Evolutionary conservation across 1,284 basidiomycete genomes (phyloP), one percentile per base, ranked within the genome.

Genomic region (Ustilago shanxiensis): DNA sequence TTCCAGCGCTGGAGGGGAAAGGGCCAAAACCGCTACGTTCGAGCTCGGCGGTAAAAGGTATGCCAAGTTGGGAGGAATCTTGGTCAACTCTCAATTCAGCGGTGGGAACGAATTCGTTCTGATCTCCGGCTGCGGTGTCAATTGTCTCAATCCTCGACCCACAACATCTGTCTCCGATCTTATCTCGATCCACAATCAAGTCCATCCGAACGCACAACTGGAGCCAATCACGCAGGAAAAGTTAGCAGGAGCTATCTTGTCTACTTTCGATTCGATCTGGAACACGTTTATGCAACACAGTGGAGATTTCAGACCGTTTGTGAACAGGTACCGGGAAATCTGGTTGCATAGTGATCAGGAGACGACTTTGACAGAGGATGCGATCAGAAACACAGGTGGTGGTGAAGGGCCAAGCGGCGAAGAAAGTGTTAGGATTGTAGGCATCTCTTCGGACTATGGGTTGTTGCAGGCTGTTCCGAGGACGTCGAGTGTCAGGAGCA

Each of bases 381-480:
- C 74, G 4, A 56, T 77, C 4, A 33, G 66, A 3, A 50, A 24
- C 11, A 35, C 22, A n/a, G 53, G 44, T 2, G 35, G 33, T 10
- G 37, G 37, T 4, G 41, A 33, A 5, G 31, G 20, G 0, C 57
- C 13, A 11, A 69, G 26, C 0, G 58, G 56, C 10, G 67, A 67
- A 24, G 64, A 70, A 47, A 87, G 86, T 10, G 93, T 95, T 24
- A 90, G 93, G 31, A 94, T 99, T 72, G 88, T 91, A 0, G 93
- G 94, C 5, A 94, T 99, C 82, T 95, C 95, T 0, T 88, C 90
- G 3, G 93, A 98, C 73, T 89, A 94, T 80, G 96, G 96, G 0
- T 88, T 97, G 37, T 87, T 99, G 65, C 91, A 94, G 58, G 96
- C 95, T 2, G 87, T 93, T 11, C 91, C 92, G 0, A 65, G 88